Percentiles rank a stretch among this genome's conserved stretches.
Evolutionary conservation across 768 basidiomycete species (phyloP).

Genomic region (Rubroboletus pulcherrimus): DNA sequence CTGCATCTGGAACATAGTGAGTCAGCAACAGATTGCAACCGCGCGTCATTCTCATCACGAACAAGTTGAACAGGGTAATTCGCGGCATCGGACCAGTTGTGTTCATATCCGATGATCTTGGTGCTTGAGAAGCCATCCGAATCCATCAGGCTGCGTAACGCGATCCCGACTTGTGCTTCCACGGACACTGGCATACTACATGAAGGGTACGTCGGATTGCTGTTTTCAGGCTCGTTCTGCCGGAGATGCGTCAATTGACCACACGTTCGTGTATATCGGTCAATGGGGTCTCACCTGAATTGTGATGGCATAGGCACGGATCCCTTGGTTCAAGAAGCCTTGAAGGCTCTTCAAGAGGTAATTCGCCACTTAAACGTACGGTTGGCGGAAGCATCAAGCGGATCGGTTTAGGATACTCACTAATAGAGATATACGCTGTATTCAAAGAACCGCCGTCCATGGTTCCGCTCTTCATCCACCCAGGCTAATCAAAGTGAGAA

Average conservation of each 20-base stretch:
- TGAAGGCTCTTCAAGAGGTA: constrained; percentile 73
- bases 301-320: constrained; percentile 57
- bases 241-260: not conserved
- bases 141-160: constrained; percentile 57
- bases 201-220: constrained; percentile 66
- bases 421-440: constrained; percentile 43
- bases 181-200: constrained; percentile 49
- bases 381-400: not conserved
- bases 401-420: constrained; percentile 34
- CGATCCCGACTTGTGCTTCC: constrained; percentile 56
- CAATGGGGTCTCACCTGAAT: constrained; percentile 39
- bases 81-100: constrained; percentile 70
- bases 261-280: not conserved
- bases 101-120: constrained; percentile 66
- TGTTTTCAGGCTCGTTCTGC: constrained; percentile 54
- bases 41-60: constrained; percentile 6
- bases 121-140: constrained; percentile 55
- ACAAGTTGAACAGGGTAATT: constrained; percentile 59
- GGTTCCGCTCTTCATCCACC: constrained; percentile 72
- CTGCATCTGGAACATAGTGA: constrained; percentile 43
- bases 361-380: constrained; percentile 49
- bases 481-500: constrained; percentile 45
- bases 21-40: not conserved
- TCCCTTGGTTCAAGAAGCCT: constrained; percentile 60
- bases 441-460: constrained; percentile 66